These are phyloP conservation scores for Rhododendron vialii DNA, from an alignment of 148 eudicot genomes.

Conservation along the genomic window DNA sequence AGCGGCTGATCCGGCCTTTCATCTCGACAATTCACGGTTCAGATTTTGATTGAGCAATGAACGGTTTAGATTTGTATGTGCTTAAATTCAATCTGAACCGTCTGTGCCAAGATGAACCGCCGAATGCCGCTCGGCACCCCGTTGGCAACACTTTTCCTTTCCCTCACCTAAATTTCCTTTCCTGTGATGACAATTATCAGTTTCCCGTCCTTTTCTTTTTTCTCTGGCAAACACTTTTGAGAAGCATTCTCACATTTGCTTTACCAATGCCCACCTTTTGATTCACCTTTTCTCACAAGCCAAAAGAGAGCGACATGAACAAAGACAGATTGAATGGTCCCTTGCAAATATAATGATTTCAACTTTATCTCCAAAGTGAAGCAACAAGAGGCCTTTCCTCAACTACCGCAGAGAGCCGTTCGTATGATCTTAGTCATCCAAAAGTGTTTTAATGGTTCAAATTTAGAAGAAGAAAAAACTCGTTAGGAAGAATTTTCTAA, in stretches of 20 bases:
- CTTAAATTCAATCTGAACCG: too few relatives aligned
- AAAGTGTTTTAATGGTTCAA: too few relatives aligned
- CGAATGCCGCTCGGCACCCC: too few relatives aligned
- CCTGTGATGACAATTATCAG: neutral
- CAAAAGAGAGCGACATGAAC: neutral
- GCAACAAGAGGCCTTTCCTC: neutral
- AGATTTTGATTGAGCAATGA: too few relatives aligned
- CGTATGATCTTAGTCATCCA: neutral
- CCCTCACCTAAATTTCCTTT: neutral
- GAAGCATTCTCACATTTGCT: neutral
- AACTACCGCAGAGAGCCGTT: neutral
- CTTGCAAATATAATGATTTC: neutral
- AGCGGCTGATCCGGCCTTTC: too few relatives aligned
- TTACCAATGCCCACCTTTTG: neutral
- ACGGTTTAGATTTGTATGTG: too few relatives aligned
- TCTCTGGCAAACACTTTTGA: neutral
- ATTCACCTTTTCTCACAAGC: neutral
- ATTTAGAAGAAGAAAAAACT: too few relatives aligned
- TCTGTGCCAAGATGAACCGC: too few relatives aligned
- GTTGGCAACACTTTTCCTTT: too few relatives aligned
- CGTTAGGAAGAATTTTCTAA: too few relatives aligned
- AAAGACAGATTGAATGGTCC: neutral
- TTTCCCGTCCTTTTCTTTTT: neutral
- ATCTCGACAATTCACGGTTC: too few relatives aligned
- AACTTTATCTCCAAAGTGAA: neutral